Conservation (phyloP, 2,329 filamentous ascomycete species). For the Colletotrichum gloeosporioides region DNA sequence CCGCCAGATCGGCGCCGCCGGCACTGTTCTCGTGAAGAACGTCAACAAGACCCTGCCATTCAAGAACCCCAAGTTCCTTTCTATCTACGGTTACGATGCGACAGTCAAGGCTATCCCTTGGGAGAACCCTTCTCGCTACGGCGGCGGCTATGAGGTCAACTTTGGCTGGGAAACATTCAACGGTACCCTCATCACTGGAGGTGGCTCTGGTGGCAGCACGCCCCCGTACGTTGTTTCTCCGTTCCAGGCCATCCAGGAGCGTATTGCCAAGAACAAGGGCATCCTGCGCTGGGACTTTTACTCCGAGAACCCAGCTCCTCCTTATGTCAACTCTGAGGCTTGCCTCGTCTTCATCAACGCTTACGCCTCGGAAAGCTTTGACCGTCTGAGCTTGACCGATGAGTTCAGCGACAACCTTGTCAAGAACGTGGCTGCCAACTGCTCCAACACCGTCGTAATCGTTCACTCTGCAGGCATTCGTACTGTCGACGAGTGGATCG, state of each 20-base stretch:
- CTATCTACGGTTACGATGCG: conserved; percentile 71
- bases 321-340: conserved; percentile 60
- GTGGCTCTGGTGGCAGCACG: conserved; percentile 30
- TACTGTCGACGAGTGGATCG: conserved; percentile 64
- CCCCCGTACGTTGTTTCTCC: conserved; percentile 36
- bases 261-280: conserved; percentile 53
- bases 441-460: conserved; percentile 67
- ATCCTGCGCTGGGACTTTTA: conserved; percentile 63
- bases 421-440: conserved; percentile 60
- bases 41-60: conserved; percentile 66
- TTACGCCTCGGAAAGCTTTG: conserved; percentile 75
- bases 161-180: conserved; percentile 44
- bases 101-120: conserved; percentile 34
- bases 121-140: conserved; percentile 27
- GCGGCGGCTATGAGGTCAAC: conserved; percentile 45
- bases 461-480: conserved; percentile 66
- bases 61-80: conserved; percentile 53
- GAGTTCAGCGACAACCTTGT: conserved; percentile 67
- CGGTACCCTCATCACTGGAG: conserved; percentile 45
- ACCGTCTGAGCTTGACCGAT: conserved; percentile 65
- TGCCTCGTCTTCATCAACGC: conserved; percentile 73
- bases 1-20: conserved; percentile 47
- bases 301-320: conserved; percentile 43
- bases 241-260: conserved; percentile 58
- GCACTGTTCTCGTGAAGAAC: conserved; percentile 83